Conservation (phyloP, 352 stramenopile species). For the Phytophthora pseudosyringae region DNA sequence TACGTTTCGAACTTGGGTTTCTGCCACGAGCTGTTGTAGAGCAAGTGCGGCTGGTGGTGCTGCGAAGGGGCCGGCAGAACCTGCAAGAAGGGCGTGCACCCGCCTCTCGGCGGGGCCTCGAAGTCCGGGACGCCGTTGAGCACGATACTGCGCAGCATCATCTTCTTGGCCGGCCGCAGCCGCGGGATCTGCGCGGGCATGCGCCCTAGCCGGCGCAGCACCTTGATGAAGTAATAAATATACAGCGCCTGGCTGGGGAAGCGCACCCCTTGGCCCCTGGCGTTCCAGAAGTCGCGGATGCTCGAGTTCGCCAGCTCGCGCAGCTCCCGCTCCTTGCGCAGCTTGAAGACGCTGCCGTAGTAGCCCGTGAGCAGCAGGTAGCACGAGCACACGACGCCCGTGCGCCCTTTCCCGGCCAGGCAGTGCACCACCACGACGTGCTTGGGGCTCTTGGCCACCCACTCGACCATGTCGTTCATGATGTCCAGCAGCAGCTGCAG, state of each 20-base stretch:
- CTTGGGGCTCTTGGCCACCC: slow-evolving; percentile 62
- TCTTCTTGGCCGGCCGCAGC: slow-evolving; percentile 60
- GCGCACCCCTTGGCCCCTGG: slow-evolving; percentile 78
- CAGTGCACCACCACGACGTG: slow-evolving; percentile 87
- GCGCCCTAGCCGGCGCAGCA: slow-evolving; percentile 53
- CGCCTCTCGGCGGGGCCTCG: slow-evolving; percentile 61
- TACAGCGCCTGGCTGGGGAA: slow-evolving; percentile 86
- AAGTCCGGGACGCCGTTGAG: slow-evolving; percentile 84
- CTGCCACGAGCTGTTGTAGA: slow-evolving; percentile 83
- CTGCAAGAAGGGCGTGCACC: slow-evolving; percentile 71
- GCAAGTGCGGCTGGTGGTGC: slow-evolving; percentile 54
- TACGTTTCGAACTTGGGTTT: slow-evolving; percentile 69
- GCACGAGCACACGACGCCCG: slow-evolving; percentile 83
- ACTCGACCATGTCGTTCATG: slow-evolving; percentile 87
- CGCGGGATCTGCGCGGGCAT: slow-evolving; percentile 65
- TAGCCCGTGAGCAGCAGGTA: slow-evolving; percentile 79
- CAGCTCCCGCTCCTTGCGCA: slow-evolving; percentile 70
- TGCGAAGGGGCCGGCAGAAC: slow-evolving; percentile 70
- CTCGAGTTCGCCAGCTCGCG: slow-evolving; percentile 66
- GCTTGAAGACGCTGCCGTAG: slow-evolving; percentile 74
- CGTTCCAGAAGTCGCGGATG: slow-evolving; percentile 81
- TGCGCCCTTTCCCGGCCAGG: slow-evolving; percentile 81
- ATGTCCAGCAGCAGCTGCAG: slow-evolving; percentile 83
- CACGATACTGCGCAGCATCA: slow-evolving; percentile 63
- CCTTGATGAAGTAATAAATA: slow-evolving; percentile 90